phyloP scores from a whole-genome alignment of 768 basidiomycete genomes.

The Suillus cothurnatus region DNA sequence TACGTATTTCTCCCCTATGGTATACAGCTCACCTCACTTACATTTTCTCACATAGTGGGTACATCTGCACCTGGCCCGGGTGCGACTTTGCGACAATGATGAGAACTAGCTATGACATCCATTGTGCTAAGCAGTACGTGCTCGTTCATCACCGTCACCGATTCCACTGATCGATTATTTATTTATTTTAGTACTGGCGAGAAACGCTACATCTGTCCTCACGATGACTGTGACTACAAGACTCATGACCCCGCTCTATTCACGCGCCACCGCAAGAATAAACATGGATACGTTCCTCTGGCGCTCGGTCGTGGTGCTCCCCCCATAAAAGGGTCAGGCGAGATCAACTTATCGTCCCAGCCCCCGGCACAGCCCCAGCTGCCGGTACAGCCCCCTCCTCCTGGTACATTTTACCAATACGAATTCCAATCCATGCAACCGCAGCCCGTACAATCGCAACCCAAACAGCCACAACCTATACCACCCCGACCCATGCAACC shows the following conservation, averaged over 20 bases:
- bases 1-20: neutral
- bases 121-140: conserved; percentile 22
- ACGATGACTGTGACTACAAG: conserved; percentile 16
- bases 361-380: too few species aligned
- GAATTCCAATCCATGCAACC: too few species aligned
- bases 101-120: conserved; percentile 25
- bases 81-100: conserved; percentile 20
- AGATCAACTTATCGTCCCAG: too few species aligned
- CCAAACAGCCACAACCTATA: too few species aligned
- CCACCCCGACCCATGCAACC: too few species aligned
- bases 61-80: conserved; percentile 14
- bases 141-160: too few species aligned
- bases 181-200: conserved; percentile 24
- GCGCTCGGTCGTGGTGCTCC: neutral
- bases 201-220: conserved; percentile 8
- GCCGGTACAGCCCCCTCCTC: too few species aligned
- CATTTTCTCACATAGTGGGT: conserved; percentile 14
- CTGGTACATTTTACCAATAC: too few species aligned
- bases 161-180: neutral
- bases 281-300: conserved; percentile 23
- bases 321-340: neutral
- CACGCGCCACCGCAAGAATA: conserved; percentile 24
- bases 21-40: neutral
- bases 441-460: neutral
- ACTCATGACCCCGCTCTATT: conserved; percentile 28